Percentiles rank a stretch among this genome's conserved stretches.
Evolutionary conservation across 2,329 filamentous ascomycete species (phyloP).

Genomic region (Ramichloridium luteum): DNA sequence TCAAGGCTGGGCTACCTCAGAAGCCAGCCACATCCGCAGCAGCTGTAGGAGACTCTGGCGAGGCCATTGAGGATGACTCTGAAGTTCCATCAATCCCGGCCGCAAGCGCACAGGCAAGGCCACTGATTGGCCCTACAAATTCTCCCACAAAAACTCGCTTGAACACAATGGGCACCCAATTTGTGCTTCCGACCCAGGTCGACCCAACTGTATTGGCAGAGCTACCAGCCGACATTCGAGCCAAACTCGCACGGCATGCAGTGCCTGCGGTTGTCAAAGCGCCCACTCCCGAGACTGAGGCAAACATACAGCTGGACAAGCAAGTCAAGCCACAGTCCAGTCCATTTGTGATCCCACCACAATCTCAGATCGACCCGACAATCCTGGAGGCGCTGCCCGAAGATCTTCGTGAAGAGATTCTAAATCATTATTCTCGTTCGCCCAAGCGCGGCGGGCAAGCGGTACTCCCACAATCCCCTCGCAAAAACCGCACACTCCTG

Average conservation of each 20-base stretch:
- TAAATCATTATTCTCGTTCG: slow-evolving; percentile 52
- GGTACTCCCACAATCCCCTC: slow-evolving; percentile 37
- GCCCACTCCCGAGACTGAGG: not conserved
- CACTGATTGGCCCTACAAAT: slow-evolving; percentile 14
- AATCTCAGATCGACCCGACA: slow-evolving; percentile 74
- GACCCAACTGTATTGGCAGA: slow-evolving; percentile 75
- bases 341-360: slow-evolving; percentile 37
- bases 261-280: slow-evolving; percentile 4
- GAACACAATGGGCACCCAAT: slow-evolving; percentile 79
- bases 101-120: slow-evolving; percentile 18
- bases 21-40: slow-evolving; percentile 19
- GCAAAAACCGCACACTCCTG: slow-evolving; percentile 43
- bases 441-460: slow-evolving; percentile 24
- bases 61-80: slow-evolving; percentile 35
- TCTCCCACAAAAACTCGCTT: slow-evolving; percentile 53
- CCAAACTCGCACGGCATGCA: slow-evolving; percentile 53
- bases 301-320: slow-evolving; percentile 6
- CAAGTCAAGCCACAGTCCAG: slow-evolving; percentile 15
- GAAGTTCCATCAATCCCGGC: slow-evolving; percentile 22
- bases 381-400: slow-evolving; percentile 73
- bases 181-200: slow-evolving; percentile 72
- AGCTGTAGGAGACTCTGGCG: slow-evolving; percentile 5
- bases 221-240: slow-evolving; percentile 70
- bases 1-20: slow-evolving; percentile 43
- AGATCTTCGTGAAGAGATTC: slow-evolving; percentile 72